A percentile compares a stretch with the other conserved stretches of the same genome.
Evolutionary conservation across 352 stramenopile species (phyloP).

Genomic region (Albugo candida): DNA sequence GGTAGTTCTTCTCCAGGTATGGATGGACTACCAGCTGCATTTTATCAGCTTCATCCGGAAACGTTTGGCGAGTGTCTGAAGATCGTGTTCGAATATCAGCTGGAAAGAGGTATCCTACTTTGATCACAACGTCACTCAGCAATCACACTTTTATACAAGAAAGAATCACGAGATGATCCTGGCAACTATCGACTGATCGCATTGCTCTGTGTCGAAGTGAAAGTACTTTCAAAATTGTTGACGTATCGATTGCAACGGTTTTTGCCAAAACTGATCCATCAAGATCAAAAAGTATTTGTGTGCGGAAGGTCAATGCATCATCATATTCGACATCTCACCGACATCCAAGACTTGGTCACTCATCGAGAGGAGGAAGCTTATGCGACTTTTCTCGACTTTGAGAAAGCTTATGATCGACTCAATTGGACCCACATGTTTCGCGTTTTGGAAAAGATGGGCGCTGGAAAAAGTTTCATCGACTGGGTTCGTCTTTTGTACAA

Average conservation of each 20-base stretch:
- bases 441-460: background rate
- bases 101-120: background rate
- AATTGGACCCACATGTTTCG: background rate
- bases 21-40: background rate
- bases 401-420: background rate
- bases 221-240: background rate
- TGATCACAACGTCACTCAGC: background rate
- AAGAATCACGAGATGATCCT: background rate
- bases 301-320: background rate
- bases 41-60: background rate
- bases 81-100: background rate
- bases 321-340: background rate
- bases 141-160: background rate
- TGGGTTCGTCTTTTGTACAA: slow-evolving; percentile 1
- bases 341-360: background rate
- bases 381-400: background rate
- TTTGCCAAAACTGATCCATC: background rate
- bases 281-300: slow-evolving; percentile 1
- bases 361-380: background rate
- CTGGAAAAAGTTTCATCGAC: background rate
- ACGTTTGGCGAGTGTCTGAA: background rate
- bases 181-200: background rate
- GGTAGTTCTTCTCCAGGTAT: background rate
- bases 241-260: background rate
- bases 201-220: background rate